Evolutionary conservation across 2,329 filamentous ascomycete genomes (phyloP), one percentile per base, ranked within the genome.

Genomic region (Mollisia scopiformis): DNA sequence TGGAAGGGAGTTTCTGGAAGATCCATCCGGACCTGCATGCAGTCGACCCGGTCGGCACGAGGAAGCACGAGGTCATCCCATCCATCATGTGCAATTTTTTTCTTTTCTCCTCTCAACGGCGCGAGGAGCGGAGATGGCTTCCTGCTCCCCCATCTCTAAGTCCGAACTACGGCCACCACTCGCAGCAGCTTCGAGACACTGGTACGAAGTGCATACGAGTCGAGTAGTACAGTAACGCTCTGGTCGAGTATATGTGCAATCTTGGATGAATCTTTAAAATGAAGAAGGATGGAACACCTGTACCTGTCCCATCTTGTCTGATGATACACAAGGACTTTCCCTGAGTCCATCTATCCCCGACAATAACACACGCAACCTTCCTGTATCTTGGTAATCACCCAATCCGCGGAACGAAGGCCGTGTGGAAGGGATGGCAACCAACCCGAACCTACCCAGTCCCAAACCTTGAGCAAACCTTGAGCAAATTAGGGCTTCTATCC

Each of bases 101-200:
- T 13, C 21, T n/a, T 57, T 23, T 57, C 27, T 50, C 28, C 11
- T 13, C 21, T n/a, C 50, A 21, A 35, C 30, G 25, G 31, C 55
- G 28, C 46, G 6, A 51, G 46, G 25, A 19, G 55, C 55, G 47
- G 46, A 58, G 55, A 58, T 31, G 55, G 19, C 6, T n/a, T 46
- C 25, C 55, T 23, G 23, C 19, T 51, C 33, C 35, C 25, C 23
- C 30, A 23, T 56, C 16, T 46, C 30, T 6, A 23, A 23, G 23
- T 30, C 55, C 41, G 43, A 49, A 19, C 50, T 43, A 49, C 41
- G 37, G 55, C 25, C 23, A 43, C 16, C 11, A 35, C 52, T 19
- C 53, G 21, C 25, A 14, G 43, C 43, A 47, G 43, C 16, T 47
- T 51, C 49, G 27, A 30, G 27, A 30, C 43, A 25, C 27, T 25